Conservation (phyloP, 2,329 filamentous ascomycete species). For the Emergomyces pasteurianus region DNA sequence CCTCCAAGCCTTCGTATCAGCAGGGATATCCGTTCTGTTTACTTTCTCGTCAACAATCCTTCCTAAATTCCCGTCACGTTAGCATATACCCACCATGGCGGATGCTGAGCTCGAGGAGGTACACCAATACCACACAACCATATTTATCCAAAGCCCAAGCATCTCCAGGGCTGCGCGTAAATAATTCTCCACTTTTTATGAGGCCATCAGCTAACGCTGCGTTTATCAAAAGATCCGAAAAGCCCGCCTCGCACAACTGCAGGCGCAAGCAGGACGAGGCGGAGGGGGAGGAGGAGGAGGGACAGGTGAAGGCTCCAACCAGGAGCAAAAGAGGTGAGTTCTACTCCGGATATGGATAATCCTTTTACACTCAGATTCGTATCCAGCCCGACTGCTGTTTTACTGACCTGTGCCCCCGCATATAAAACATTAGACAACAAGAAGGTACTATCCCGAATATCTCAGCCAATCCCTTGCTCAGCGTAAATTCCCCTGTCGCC, state of each 20-base stretch:
- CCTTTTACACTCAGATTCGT: neutral
- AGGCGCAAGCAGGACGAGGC: constrained; percentile 54
- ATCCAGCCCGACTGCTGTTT: neutral
- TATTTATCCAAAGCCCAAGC: neutral
- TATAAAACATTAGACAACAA: constrained; percentile 28
- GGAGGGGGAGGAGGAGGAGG: constrained; percentile 37
- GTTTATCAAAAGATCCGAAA: constrained; percentile 58
- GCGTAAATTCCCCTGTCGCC: neutral
- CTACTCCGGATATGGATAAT: neutral
- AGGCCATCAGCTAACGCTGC: neutral
- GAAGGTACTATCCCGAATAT: constrained; percentile 23
- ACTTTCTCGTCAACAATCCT: too few species aligned
- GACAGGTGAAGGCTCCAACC: constrained; percentile 33
- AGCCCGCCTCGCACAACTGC: constrained; percentile 86
- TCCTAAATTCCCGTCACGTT: neutral
- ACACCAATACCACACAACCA: constrained; percentile 7
- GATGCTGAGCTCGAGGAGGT: constrained; percentile 57
- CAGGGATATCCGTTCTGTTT: neutral
- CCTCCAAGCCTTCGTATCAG: neutral
- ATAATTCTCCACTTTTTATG: neutral
- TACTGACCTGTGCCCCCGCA: neutral
- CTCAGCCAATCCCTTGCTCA: neutral
- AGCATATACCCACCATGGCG: constrained; percentile 38
- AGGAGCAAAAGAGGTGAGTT: constrained; percentile 54
- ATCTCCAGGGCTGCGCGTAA: neutral